A percentile compares a stretch with the other conserved stretches of the same genome.
phyloP scores from a whole-genome alignment of 2,329 filamentous ascomycete genomes.

The Xylaria sp. region DNA sequence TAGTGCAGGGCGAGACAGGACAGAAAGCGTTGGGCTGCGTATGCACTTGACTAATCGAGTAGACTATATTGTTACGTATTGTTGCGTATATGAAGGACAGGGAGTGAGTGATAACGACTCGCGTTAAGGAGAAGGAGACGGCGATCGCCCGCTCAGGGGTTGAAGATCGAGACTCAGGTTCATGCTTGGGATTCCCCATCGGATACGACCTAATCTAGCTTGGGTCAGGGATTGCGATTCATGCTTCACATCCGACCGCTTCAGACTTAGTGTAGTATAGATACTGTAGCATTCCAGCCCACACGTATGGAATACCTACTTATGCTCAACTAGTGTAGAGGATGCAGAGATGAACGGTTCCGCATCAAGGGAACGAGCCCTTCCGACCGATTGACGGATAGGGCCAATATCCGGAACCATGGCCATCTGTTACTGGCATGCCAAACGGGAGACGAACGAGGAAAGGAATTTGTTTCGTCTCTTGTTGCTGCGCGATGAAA shows the following conservation, averaged over 20 bases:
- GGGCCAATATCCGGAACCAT: background rate
- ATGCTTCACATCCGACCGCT: constrained; percentile 12
- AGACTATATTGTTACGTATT: no score
- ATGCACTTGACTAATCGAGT: no score
- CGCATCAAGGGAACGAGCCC: background rate
- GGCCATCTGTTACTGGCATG: background rate
- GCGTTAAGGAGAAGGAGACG: constrained; percentile 5
- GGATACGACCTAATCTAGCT: background rate
- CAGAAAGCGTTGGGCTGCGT: no score
- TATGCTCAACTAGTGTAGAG: background rate
- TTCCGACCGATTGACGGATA: background rate
- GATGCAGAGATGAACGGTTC: background rate
- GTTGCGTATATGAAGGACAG: constrained; percentile 25
- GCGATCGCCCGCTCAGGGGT: constrained; percentile 22
- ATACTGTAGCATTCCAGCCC: background rate
- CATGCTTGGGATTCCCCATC: constrained; percentile 19
- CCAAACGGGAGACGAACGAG: background rate
- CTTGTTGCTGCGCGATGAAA: constrained; percentile 17
- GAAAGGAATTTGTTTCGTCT: constrained; percentile 14
- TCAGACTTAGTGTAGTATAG: background rate
- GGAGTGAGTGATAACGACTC: constrained; percentile 33
- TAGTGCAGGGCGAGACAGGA: constrained; percentile 32
- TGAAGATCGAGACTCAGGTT: constrained; percentile 20
- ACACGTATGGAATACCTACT: background rate
- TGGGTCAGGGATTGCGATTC: constrained; percentile 11